Evolutionary conservation across 768 basidiomycete species (phyloP).

Genomic region (Lentinula lateritia): DNA sequence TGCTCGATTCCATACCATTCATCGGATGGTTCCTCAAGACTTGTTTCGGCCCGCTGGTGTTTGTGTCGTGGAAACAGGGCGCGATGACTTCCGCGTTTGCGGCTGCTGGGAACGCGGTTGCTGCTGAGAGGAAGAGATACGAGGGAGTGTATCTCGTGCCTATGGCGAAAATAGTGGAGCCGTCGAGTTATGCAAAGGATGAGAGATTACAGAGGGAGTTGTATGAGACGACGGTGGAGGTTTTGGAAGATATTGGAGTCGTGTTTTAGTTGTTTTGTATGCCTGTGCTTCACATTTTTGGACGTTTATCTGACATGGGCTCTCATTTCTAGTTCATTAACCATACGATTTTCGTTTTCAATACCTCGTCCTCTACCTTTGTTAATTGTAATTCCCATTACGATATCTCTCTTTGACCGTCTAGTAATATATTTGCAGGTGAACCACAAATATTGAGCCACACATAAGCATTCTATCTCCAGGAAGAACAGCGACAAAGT

Average conservation of each 20-base stretch:
- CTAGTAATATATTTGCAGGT: too few relatives aligned
- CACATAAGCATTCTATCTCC: too few relatives aligned
- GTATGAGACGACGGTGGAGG: conserved; percentile 21
- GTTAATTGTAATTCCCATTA: too few relatives aligned
- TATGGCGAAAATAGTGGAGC: conserved; percentile 11
- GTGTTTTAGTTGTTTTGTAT: too few relatives aligned
- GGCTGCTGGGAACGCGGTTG: conserved; percentile 20
- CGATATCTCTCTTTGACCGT: too few relatives aligned
- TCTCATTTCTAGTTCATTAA: too few relatives aligned
- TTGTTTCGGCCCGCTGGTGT: conserved; percentile 14
- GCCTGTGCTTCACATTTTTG: too few relatives aligned
- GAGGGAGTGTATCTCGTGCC: conserved; percentile 25
- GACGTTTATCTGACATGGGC: too few relatives aligned
- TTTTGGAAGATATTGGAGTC: conserved; percentile 15
- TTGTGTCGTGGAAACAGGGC: conserved; percentile 15
- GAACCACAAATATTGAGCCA: too few relatives aligned
- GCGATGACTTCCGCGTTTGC: conserved; percentile 22
- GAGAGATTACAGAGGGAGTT: conserved; percentile 21
- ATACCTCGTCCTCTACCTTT: too few relatives aligned
- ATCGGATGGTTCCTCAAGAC: conserved; percentile 15
- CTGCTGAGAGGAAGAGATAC: conserved; percentile 14
- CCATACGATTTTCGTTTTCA: too few relatives aligned
- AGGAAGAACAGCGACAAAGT: too few relatives aligned
- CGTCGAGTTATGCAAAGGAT: conserved; percentile 11
- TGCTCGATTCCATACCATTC: neutral